Evolutionary conservation across 2,329 filamentous ascomycete genomes (phyloP).

Genomic region (Pseudopithomyces maydicus): DNA sequence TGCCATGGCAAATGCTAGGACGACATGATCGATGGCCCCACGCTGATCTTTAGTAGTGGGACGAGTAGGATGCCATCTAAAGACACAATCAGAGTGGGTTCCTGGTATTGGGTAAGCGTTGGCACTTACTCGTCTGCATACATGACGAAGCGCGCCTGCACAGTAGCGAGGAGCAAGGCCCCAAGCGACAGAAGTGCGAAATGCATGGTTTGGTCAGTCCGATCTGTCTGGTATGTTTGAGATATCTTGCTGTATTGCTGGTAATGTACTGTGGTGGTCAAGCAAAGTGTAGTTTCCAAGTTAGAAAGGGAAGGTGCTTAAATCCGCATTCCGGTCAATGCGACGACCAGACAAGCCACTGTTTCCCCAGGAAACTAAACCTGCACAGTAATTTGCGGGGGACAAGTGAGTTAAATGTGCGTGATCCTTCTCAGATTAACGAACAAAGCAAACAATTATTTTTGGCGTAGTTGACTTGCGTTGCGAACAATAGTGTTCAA

Average conservation of each 20-base stretch:
- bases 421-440: background rate
- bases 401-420: background rate
- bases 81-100: background rate
- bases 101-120: background rate
- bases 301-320: background rate
- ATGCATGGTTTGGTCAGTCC: constrained; percentile 23
- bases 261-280: background rate
- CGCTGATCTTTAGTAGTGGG: constrained; percentile 30
- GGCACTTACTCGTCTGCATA: constrained; percentile 40
- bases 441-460: background rate
- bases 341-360: background rate
- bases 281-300: background rate
- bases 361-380: background rate
- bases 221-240: background rate
- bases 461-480: background rate
- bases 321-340: background rate
- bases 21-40: constrained; percentile 43
- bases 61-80: constrained; percentile 40
- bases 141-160: constrained; percentile 33
- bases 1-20: constrained; percentile 46
- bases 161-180: constrained; percentile 17
- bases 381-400: background rate
- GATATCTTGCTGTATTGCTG: background rate
- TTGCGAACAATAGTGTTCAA: background rate
- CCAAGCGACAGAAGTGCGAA: constrained; percentile 20